Percentiles rank a stretch among this genome's conserved stretches.
These are phyloP conservation scores for Xylariaceae sp. DNA, from an alignment of 2,329 filamentous ascomycete genomes.

Conservation along the genomic window DNA sequence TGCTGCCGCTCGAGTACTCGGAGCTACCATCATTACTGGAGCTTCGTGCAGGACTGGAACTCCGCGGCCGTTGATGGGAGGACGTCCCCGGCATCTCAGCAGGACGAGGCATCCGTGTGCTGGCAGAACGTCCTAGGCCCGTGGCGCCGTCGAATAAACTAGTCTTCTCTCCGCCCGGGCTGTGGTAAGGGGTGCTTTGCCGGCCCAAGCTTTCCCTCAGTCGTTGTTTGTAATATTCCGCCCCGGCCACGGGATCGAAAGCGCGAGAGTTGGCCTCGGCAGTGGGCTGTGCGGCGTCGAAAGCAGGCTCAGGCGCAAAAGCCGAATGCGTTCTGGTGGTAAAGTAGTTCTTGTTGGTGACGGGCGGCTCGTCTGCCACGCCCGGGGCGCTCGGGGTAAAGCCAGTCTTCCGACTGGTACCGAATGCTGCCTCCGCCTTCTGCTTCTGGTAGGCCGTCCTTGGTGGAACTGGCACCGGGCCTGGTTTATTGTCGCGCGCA, in stretches of 20 bases:
- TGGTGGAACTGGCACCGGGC: constrained; percentile 36
- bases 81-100: constrained; percentile 24
- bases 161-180: constrained; percentile 53
- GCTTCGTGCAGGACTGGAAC: constrained; percentile 25
- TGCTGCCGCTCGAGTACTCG: constrained; percentile 21
- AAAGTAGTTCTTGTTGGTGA: constrained; percentile 46
- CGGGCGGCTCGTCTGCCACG: constrained; percentile 48
- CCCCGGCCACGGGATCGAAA: constrained; percentile 22
- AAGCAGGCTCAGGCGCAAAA: constrained; percentile 26
- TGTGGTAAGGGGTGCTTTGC: constrained; percentile 53
- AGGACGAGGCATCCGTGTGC: constrained; percentile 35
- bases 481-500: constrained; percentile 20
- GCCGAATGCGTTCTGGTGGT: constrained; percentile 31
- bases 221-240: too few relatives aligned
- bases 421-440: constrained; percentile 51
- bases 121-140: constrained; percentile 40
- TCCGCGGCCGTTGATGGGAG: constrained; percentile 23
- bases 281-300: constrained; percentile 14
- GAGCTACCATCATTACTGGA: constrained; percentile 27
- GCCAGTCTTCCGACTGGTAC: constrained; percentile 40
- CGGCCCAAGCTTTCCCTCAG: too few relatives aligned
- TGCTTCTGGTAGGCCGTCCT: constrained; percentile 49
- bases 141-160: constrained; percentile 48
- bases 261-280: constrained; percentile 3
- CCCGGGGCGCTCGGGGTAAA: constrained; percentile 45